Percentiles rank a stretch among this genome's conserved stretches.
phyloP scores from a whole-genome alignment of 75 land plant genomes.

The Sequoia sempervirens region DNA sequence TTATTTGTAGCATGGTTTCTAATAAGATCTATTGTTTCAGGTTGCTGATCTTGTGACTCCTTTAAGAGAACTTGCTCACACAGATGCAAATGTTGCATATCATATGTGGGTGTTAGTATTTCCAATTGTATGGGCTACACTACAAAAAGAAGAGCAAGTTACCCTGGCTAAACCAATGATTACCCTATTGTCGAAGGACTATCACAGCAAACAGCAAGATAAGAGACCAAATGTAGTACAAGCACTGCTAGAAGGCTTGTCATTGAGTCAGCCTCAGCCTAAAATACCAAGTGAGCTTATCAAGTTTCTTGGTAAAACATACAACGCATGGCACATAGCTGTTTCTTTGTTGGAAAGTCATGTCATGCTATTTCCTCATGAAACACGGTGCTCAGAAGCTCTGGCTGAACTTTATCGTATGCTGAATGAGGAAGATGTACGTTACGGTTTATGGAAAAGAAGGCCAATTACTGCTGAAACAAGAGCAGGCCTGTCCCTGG shows the following conservation, averaged over 20 bases:
- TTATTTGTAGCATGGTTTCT: not conserved
- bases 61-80: slow-evolving; percentile 87
- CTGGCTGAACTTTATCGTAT: slow-evolving; percentile 96
- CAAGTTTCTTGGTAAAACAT: slow-evolving; percentile 96
- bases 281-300: slow-evolving; percentile 98
- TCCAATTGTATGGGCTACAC: slow-evolving; percentile 98
- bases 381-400: slow-evolving; percentile 92
- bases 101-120: slow-evolving; percentile 99
- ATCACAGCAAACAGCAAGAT: slow-evolving; percentile 88
- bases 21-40: slow-evolving; percentile 29
- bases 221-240: slow-evolving; percentile 98
- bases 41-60: slow-evolving; percentile 88
- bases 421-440: slow-evolving; percentile 96
- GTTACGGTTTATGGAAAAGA: slow-evolving; percentile 95
- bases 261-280: slow-evolving; percentile 97
- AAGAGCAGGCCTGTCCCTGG: slow-evolving; percentile 87
- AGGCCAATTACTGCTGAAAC: slow-evolving; percentile 91
- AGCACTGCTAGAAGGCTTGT: slow-evolving; percentile 95
- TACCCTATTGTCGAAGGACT: slow-evolving; percentile 85
- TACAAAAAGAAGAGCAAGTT: slow-evolving; percentile 94
- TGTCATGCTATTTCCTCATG: slow-evolving; percentile 89
- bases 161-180: slow-evolving; percentile 94
- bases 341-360: slow-evolving; percentile 91
- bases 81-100: slow-evolving; percentile 95
- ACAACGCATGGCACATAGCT: slow-evolving; percentile 98